These are phyloP conservation scores for Sporothrix variecibatus DNA, from an alignment of 2,329 filamentous ascomycete genomes.

Conservation along the genomic window DNA sequence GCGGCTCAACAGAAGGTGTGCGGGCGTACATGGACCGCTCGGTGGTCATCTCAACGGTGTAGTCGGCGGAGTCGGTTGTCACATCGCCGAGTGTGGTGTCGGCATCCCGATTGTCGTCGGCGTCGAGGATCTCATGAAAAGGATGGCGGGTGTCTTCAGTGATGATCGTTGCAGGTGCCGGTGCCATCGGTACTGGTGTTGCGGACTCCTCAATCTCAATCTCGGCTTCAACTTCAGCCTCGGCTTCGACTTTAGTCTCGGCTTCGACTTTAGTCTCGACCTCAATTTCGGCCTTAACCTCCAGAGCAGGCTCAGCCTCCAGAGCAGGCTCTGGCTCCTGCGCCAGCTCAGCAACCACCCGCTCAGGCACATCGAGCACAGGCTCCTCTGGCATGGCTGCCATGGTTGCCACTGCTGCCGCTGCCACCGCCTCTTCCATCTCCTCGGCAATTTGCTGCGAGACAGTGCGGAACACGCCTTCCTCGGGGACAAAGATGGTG, in stretches of 20 bases:
- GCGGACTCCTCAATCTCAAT: neutral
- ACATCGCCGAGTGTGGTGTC: conserved; percentile 40
- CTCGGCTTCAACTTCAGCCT: neutral
- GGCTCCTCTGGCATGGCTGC: conserved; percentile 31
- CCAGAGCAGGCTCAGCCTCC: neutral
- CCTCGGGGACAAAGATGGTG: conserved; percentile 60
- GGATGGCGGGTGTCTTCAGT: neutral
- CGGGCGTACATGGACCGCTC: conserved; percentile 52
- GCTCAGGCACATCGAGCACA: conserved; percentile 23
- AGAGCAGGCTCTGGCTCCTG: neutral
- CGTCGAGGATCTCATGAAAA: conserved; percentile 23
- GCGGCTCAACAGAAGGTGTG: conserved; percentile 64
- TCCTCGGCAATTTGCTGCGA: conserved; percentile 55
- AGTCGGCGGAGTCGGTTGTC: conserved; percentile 22
- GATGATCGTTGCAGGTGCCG: neutral
- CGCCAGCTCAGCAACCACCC: neutral
- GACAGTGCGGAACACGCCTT: conserved; percentile 64
- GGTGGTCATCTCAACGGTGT: conserved; percentile 20
- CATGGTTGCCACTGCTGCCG: conserved; percentile 35
- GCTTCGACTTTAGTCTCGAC: neutral
- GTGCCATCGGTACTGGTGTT: neutral
- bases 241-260: neutral
- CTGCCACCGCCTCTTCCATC: conserved; percentile 38
- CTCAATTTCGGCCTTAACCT: neutral
- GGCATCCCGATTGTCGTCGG: conserved; percentile 34